A percentile compares a stretch with the other conserved stretches of the same genome.
Evolutionary conservation across 1,284 basidiomycete genomes (phyloP).

Genomic region (Cryptococcus sp.): DNA sequence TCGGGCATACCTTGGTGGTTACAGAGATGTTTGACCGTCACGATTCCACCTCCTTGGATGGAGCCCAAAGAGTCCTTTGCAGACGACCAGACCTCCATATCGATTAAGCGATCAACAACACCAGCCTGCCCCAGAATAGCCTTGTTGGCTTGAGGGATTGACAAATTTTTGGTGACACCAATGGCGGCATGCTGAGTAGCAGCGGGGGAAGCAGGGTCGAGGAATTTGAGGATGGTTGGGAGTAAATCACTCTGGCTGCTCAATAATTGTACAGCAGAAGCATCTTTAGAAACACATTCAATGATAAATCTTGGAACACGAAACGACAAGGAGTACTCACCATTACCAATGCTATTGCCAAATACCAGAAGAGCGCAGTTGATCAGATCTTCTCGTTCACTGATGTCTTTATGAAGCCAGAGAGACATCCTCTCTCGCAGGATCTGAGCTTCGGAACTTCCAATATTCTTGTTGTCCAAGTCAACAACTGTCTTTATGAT

Average conservation of each 20-base stretch:
- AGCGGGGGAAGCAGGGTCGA: constrained; percentile 58
- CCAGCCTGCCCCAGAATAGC: constrained; percentile 60
- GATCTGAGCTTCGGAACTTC: constrained; percentile 68
- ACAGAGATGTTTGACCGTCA: constrained; percentile 83
- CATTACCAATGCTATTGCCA: constrained; percentile 58
- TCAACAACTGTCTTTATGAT: constrained; percentile 73
- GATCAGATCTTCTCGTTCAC: constrained; percentile 49
- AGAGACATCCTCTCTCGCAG: constrained; percentile 58
- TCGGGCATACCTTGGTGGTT: constrained; percentile 62
- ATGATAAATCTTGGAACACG: too few relatives aligned
- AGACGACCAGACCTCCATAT: constrained; percentile 68
- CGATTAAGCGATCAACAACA: constrained; percentile 61
- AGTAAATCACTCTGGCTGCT: constrained; percentile 9
- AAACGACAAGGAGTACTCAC: too few relatives aligned
- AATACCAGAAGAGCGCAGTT: constrained; percentile 51
- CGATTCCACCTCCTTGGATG: constrained; percentile 83
- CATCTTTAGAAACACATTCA: constrained; percentile 8
- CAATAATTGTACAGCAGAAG: constrained; percentile 5
- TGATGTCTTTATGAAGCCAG: constrained; percentile 59
- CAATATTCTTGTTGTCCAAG: background rate
- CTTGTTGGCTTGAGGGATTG: constrained; percentile 65
- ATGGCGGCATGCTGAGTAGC: constrained; percentile 81
- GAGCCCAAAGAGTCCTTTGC: constrained; percentile 73
- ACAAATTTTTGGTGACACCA: constrained; percentile 77
- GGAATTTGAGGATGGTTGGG: constrained; percentile 53